Evolutionary conservation across 176 grass and related monocot genomes (phyloP), one percentile per base, ranked within the genome.

Genomic region (Musa troglodytarum): DNA sequence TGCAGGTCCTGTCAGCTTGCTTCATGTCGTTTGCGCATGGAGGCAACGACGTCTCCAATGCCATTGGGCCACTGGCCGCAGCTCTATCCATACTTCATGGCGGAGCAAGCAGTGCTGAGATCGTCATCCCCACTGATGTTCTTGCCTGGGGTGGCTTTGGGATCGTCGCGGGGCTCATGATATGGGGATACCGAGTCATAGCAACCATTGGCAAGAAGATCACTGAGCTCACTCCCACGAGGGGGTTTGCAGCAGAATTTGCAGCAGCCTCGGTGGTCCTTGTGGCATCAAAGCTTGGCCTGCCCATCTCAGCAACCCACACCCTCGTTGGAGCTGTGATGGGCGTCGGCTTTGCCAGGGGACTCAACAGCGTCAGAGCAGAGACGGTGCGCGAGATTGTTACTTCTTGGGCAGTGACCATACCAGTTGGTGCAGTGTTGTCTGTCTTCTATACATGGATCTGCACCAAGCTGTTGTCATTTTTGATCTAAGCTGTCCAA

Each of bases 11-110:
- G 65, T 99, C 95, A 59, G 95, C 95, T 74, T 99, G 95, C 74
- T 99, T 99, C 88, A 99, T 99, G 95, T 99, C 95, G 69, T 94
- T 99, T 57, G 91, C 91, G 72, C 95, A 99, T 26, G 95, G 95
- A 69, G 91, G 88, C 34, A 99, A 99, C 62, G 95, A 99, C 19
- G 95, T 94, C 61, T 99, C 95, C 49, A 99, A 99, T 82, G 95
- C 95, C 21, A 94, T 92, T 52, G 95, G 95, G 6, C 95, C 95
- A 0, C 71, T 99, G 57, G 95, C 95, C 8, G 90, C 78, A 57
- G 95, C 95, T 72, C 83, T 99, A 69, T 89, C 95, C 57, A 91
- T 94, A 76, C 88, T 99, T 75, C 88, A 92, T 50, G 86, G 90
- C 0, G 83, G 84, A 43, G 52, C 83, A 19, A 84, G 78, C 51